Evolutionary conservation across 2,329 filamentous ascomycete species (phyloP).

Genomic region (Microcyclosporella mali): DNA sequence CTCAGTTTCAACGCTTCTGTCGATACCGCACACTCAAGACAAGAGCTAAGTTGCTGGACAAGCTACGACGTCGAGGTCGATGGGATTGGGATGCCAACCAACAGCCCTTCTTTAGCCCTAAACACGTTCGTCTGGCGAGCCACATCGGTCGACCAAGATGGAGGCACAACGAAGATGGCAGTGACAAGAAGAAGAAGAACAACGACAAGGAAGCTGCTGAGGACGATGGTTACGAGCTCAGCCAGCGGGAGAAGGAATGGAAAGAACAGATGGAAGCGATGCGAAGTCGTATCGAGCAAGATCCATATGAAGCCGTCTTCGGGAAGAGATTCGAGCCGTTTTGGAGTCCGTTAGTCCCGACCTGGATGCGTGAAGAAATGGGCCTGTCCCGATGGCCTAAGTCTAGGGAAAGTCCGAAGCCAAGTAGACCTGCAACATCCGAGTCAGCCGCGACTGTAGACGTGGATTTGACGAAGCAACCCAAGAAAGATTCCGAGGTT

Average conservation of each 20-base stretch:
- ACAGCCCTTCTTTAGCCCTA: conserved; percentile 24
- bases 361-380: conserved; percentile 28
- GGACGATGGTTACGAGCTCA: conserved; percentile 25
- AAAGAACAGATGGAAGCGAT: conserved; percentile 30
- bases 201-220: conserved; percentile 4
- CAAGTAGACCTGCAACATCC: conserved; percentile 5
- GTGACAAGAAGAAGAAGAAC: conserved; percentile 10
- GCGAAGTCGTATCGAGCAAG: conserved; percentile 32
- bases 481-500: conserved; percentile 4
- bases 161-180: conserved; percentile 12
- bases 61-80: conserved; percentile 24
- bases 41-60: conserved; percentile 28
- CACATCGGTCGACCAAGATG: conserved; percentile 21
- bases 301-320: conserved; percentile 41
- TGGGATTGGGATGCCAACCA: conserved; percentile 28
- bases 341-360: conserved; percentile 28
- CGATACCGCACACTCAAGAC: conserved; percentile 27
- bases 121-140: conserved; percentile 27
- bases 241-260: conserved; percentile 28
- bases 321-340: conserved; percentile 35
- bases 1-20: conserved; percentile 25
- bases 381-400: conserved; percentile 15
- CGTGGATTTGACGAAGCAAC: conserved; percentile 1
- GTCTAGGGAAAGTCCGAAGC: conserved; percentile 9
- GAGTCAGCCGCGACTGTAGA: conserved; percentile 3